A percentile compares a stretch with the other conserved stretches of the same genome.
phyloP scores from a whole-genome alignment of 352 stramenopile species.

The Globisporangium orthogonon region DNA sequence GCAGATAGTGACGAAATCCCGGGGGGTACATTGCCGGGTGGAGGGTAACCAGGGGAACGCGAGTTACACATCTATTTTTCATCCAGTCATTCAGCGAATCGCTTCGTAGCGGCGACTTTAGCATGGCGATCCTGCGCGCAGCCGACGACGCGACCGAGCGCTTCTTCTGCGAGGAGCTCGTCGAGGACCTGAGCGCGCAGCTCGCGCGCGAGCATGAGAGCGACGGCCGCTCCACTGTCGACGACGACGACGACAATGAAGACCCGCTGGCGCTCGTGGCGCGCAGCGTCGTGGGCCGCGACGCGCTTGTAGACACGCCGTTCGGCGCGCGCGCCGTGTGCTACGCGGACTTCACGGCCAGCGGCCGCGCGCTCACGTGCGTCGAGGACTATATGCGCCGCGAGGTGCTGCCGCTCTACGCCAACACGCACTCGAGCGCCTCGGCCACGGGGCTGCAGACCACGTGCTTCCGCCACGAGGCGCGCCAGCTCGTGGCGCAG shows the following conservation, averaged over 20 bases:
- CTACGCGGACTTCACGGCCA: constrained; percentile 96
- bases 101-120: not conserved
- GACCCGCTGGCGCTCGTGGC: constrained; percentile 28
- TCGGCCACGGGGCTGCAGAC: constrained; percentile 74
- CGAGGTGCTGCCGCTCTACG: constrained; percentile 92
- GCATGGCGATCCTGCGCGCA: not conserved
- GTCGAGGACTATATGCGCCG: constrained; percentile 89
- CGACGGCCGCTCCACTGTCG: not conserved
- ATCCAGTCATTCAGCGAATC: not conserved
- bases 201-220: constrained; percentile 22
- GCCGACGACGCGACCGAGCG: constrained; percentile 17
- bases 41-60: too few relatives aligned
- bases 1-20: too few relatives aligned
- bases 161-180: constrained; percentile 79
- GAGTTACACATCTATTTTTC: too few relatives aligned
- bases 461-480: constrained; percentile 94
- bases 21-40: too few relatives aligned
- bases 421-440: constrained; percentile 96
- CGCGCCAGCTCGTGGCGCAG: constrained; percentile 91
- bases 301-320: constrained; percentile 48
- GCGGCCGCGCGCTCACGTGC: constrained; percentile 74
- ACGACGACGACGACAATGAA: constrained; percentile 9
- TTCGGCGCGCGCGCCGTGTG: constrained; percentile 75
- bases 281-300: constrained; percentile 38
- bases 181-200: constrained; percentile 47